Evolutionary conservation across 2,329 filamentous ascomycete species (phyloP), one percentile per base, ranked within the genome.

Genomic region (Cytospora paraplurivora): DNA sequence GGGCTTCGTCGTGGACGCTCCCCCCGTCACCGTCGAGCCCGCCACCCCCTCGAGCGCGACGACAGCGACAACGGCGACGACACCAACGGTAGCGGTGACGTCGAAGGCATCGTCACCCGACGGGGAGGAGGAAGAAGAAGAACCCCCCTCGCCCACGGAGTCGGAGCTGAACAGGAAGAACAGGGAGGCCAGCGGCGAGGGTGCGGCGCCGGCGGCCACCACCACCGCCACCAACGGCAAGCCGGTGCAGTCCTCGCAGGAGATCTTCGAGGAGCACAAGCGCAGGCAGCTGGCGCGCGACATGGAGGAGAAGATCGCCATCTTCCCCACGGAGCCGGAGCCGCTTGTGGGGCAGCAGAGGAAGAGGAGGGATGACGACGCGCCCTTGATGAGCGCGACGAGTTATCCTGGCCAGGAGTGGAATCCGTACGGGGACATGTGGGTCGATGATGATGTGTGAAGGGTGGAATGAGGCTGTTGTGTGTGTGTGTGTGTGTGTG

Each of bases 401-500:
- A 87, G 83, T 71, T 91, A 90, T 73, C 88, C 88, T 0, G 88
- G 88, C 0, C 86, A 89, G 75, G 88, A 90, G 72, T 91, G 88
- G 87, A 84, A 84, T 68, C 86, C 86, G 2, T 85, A 83, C 59
- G 73, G 67, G 4, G 73, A 71, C 47, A 71, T 70, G 52, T 66
- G 56, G 49, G 70, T 69, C 19, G 71, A 70, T 10, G 73, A 73
- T 35, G 74, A 74, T 19, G 19, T 55, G 13, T 61, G 33, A 61
- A 21, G 15, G 32, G 33, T 17, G 27, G 15, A 27, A 52, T 15
- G 32, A 19, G 50, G 15, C 33, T 51, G 21, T 15, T 3, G 17
- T n/a, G 21, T 34, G 12, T 33, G 17, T n/a, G 21, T 34, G 12
- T 33, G 17, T n/a, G 21, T 34, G 12, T 33, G n/a, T n/a, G 17